phyloP scores from a whole-genome alignment of 1,284 basidiomycete species.

The Puccinia horiana region DNA sequence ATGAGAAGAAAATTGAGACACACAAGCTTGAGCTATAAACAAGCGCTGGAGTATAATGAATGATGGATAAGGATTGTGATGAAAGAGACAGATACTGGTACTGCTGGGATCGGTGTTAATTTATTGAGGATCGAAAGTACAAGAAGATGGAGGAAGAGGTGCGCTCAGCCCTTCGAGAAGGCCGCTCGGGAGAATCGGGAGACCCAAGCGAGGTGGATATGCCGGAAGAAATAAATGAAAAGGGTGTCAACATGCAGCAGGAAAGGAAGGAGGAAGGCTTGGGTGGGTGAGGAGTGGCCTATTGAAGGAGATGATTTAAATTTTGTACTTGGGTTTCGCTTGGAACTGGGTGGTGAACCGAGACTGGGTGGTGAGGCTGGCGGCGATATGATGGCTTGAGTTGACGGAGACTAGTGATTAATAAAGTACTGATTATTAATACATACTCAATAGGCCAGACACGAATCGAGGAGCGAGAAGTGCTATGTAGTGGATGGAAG shows the following conservation, averaged over 20 bases:
- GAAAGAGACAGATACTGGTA: not conserved
- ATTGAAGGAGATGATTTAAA: not conserved
- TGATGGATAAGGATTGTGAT: constrained; percentile 21
- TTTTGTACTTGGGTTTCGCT: constrained; percentile 1
- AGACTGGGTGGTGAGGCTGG: not conserved
- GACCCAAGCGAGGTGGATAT: not conserved
- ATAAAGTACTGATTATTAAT: not conserved
- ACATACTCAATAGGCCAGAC: not conserved
- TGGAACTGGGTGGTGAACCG: not conserved
- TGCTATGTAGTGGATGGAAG: too few species aligned
- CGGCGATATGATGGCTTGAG: not conserved
- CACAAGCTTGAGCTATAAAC: not conserved
- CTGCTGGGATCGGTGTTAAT: not conserved
- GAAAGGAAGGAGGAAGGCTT: not conserved
- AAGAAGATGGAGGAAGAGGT: not conserved
- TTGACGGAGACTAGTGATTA: not conserved
- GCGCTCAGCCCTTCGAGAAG: constrained; percentile 5
- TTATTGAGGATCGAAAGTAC: not conserved
- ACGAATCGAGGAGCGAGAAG: constrained; percentile 4
- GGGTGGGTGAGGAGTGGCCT: not conserved
- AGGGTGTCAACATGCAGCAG: not conserved
- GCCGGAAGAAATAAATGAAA: not conserved
- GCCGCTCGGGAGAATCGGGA: constrained; percentile 2
- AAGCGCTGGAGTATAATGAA: not conserved
- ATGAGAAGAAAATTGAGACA: not conserved